These are phyloP conservation scores for Xylariaceae sp. DNA, from an alignment of 2,329 filamentous ascomycete genomes.

Conservation along the genomic window DNA sequence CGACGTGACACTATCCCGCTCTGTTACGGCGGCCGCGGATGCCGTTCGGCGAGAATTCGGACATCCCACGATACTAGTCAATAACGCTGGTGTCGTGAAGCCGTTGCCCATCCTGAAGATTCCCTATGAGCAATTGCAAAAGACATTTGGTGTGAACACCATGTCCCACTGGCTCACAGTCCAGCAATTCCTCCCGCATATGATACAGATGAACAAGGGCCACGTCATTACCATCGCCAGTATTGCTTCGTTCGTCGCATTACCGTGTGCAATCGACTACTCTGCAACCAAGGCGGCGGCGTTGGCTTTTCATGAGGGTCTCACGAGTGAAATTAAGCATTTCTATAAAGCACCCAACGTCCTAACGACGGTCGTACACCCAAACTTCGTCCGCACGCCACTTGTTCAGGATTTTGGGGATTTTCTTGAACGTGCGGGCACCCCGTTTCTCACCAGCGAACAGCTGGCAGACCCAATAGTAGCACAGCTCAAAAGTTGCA, in stretches of 20 bases:
- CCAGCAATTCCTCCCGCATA: conserved; percentile 17
- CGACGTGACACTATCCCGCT: conserved; percentile 14
- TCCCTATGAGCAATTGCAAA: conserved; percentile 10
- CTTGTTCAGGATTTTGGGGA: conserved; percentile 6
- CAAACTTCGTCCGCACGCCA: conserved; percentile 15
- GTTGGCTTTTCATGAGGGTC: conserved; percentile 14
- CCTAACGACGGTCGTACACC: conserved; percentile 16
- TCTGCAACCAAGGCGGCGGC: conserved; percentile 15
- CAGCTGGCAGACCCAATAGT: conserved; percentile 15
- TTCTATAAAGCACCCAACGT: conserved; percentile 11
- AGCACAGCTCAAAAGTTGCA: conserved; percentile 13
- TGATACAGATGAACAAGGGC: conserved; percentile 17
- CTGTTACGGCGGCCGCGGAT: conserved; percentile 9
- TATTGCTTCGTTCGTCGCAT: conserved; percentile 13
- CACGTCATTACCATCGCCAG: conserved; percentile 17
- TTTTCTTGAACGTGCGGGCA: conserved; percentile 8
- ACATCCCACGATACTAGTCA: conserved; percentile 17
- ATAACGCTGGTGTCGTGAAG: conserved; percentile 15
- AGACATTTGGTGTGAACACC: conserved; percentile 14
- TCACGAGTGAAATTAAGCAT: conserved; percentile 16
- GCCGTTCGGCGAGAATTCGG: conserved; percentile 13
- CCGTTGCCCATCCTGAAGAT: conserved; percentile 10
- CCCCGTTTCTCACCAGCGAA: conserved; percentile 11
- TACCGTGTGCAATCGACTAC: conserved; percentile 12
- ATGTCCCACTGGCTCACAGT: conserved; percentile 17